These are phyloP conservation scores for Zygosaccharomyces rouxii DNA, from an alignment of 805 yeast species.

Conservation along the genomic window DNA sequence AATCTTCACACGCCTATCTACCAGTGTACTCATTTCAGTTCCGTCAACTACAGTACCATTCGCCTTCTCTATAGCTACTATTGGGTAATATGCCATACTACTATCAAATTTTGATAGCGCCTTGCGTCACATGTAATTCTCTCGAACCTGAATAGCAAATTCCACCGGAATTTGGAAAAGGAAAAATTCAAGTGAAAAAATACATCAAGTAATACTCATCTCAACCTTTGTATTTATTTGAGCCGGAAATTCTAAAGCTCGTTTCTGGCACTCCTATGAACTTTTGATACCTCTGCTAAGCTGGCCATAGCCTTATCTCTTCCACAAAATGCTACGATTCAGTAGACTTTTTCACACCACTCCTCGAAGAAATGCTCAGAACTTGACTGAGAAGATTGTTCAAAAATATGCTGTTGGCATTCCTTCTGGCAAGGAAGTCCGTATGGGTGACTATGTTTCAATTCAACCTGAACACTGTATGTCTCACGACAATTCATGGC, in stretches of 20 bases:
- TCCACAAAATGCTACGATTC: slow-evolving; percentile 23
- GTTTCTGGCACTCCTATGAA: too few species aligned
- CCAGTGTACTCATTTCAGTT: too few species aligned
- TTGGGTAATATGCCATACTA: too few species aligned
- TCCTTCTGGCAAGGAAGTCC: slow-evolving; percentile 69
- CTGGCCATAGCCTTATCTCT: background rate
- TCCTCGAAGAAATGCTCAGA: slow-evolving; percentile 48
- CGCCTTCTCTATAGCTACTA: too few species aligned
- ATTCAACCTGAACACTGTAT: slow-evolving; percentile 95
- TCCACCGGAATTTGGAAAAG: slow-evolving; percentile 14
- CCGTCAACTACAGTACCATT: too few species aligned
- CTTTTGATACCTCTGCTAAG: too few species aligned
- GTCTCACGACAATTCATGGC: slow-evolving; percentile 99
- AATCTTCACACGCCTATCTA: too few species aligned
- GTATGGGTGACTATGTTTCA: slow-evolving; percentile 90
- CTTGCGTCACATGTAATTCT: background rate
- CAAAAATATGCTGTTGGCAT: slow-evolving; percentile 88
- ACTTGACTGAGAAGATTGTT: slow-evolving; percentile 91
- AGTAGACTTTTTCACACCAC: slow-evolving; percentile 23
- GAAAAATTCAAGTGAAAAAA: slow-evolving; percentile 2
- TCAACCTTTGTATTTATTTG: background rate
- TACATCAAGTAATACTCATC: slow-evolving; percentile 4
- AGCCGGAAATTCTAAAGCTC: too few species aligned
- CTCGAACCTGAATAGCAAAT: background rate
- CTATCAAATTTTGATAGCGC: background rate